Percentiles rank a stretch among this genome's conserved stretches.
Evolutionary conservation across 148 eudicot species (phyloP).

Genomic region (Camellia lanceoleosa): DNA sequence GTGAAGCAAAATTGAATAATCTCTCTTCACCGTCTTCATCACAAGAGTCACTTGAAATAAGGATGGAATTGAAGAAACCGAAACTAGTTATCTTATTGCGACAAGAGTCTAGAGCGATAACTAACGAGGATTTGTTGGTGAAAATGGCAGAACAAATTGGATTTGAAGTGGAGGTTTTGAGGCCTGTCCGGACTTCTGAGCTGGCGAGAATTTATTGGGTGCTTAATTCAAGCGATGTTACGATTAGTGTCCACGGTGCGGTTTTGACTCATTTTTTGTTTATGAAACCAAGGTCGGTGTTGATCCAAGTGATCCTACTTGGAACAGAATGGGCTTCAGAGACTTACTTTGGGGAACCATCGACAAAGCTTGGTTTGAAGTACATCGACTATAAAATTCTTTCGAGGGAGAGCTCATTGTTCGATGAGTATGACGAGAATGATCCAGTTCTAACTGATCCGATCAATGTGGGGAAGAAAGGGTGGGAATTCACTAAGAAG

Average conservation of each 20-base stretch:
- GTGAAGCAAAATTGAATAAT: slow-evolving; percentile 15
- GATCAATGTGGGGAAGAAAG: slow-evolving; percentile 48
- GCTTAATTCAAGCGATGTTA: slow-evolving; percentile 71
- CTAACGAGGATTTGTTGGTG: slow-evolving; percentile 60
- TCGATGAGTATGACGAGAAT: slow-evolving; percentile 43
- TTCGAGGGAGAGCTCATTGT: slow-evolving; percentile 78
- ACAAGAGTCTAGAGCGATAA: slow-evolving; percentile 66
- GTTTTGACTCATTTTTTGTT: slow-evolving; percentile 86
- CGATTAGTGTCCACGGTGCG: slow-evolving; percentile 91
- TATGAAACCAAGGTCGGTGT: slow-evolving; percentile 60
- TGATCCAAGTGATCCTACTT: slow-evolving; percentile 75
- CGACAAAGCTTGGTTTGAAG: slow-evolving; percentile 63
- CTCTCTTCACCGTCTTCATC: slow-evolving; percentile 24
- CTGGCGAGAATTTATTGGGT: slow-evolving; percentile 63
- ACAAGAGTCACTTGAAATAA: too few relatives aligned
- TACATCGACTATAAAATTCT: slow-evolving; percentile 69
- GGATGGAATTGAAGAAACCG: slow-evolving; percentile 33
- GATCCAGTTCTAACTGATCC: slow-evolving; percentile 72
- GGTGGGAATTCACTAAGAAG: slow-evolving; percentile 85
- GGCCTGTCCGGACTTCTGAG: slow-evolving; percentile 59
- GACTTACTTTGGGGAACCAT: slow-evolving; percentile 77
- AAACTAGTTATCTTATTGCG: slow-evolving; percentile 67
- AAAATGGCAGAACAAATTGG: slow-evolving; percentile 68
- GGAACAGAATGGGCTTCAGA: slow-evolving; percentile 91
- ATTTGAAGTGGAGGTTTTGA: slow-evolving; percentile 50